Percentiles rank a stretch among this genome's conserved stretches.
Evolutionary conservation across 345 rosid species (phyloP).

Genomic region (Eucalyptus curtisii): DNA sequence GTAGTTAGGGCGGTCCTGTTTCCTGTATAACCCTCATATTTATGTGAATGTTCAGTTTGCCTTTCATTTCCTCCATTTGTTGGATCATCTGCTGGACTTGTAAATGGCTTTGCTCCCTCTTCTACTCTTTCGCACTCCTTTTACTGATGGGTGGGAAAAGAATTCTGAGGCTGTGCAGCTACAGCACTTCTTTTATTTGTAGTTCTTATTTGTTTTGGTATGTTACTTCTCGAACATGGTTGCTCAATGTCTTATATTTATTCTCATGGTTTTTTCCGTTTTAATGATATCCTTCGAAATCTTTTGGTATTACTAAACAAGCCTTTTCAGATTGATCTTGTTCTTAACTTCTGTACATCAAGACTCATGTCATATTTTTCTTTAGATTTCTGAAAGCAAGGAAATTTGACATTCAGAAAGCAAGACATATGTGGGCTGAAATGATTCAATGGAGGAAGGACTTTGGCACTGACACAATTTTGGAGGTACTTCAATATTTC

Average conservation of each 20-base stretch:
- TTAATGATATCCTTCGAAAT: not conserved
- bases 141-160: not conserved
- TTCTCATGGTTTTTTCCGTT: not conserved
- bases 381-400: slow-evolving; percentile 88
- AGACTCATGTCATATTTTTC: not conserved
- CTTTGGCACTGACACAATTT: slow-evolving; percentile 72
- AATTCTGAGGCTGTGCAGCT: not conserved
- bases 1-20: not conserved
- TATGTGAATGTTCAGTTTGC: not conserved
- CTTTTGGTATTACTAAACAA: not conserved
- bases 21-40: not conserved
- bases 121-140: not conserved
- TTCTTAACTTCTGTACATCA: not conserved
- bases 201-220: too few relatives aligned
- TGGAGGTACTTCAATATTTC: slow-evolving; percentile 37
- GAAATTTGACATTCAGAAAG: slow-evolving; percentile 69
- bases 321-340: not conserved
- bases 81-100: not conserved
- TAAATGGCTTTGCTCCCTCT: not conserved
- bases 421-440: slow-evolving; percentile 73
- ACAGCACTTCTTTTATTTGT: not conserved
- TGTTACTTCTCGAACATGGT: too few relatives aligned
- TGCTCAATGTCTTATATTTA: too few relatives aligned
- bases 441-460: slow-evolving; percentile 95
- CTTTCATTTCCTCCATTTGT: not conserved